Conservation (phyloP, 2,329 filamentous ascomycete genomes). For the Neofusicoccum sp. region DNA sequence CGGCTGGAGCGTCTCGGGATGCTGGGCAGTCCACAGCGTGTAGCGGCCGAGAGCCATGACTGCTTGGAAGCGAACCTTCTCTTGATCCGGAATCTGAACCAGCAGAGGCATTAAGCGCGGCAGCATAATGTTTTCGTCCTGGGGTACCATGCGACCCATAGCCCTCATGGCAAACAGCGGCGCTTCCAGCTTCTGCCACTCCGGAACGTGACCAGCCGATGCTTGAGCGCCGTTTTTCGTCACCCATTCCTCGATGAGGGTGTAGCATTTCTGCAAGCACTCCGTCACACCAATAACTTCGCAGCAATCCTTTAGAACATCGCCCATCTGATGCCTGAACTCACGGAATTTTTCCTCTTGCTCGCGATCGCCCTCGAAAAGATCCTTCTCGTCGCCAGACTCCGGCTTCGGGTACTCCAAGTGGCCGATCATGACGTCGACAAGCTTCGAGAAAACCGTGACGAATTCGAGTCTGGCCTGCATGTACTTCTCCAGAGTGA, state of each 20-base stretch:
- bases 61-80: conserved; percentile 96
- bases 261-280: conserved; percentile 84
- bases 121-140: conserved; percentile 81
- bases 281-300: conserved; percentile 93
- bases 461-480: conserved; percentile 73
- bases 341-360: conserved; percentile 96
- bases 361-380: conserved; percentile 94
- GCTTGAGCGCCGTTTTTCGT: conserved; percentile 75
- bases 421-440: conserved; percentile 89
- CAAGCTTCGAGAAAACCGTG: conserved; percentile 82
- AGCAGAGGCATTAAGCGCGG: conserved; percentile 90
- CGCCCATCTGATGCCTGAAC: conserved; percentile 95
- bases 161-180: conserved; percentile 93
- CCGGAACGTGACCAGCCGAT: conserved; percentile 71
- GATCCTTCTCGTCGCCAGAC: conserved; percentile 69
- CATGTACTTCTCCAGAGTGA: conserved; percentile 86
- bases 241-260: conserved; percentile 85
- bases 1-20: conserved; percentile 85
- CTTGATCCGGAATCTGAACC: conserved; percentile 89
- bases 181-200: conserved; percentile 95
- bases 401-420: conserved; percentile 82
- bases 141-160: conserved; percentile 93
- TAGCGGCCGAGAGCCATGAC: conserved; percentile 97
- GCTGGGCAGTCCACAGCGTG: conserved; percentile 94
- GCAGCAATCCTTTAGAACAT: conserved; percentile 94